These are phyloP conservation scores for Didymella arachidicola DNA, from an alignment of 2,329 filamentous ascomycete species.

Conservation along the genomic window DNA sequence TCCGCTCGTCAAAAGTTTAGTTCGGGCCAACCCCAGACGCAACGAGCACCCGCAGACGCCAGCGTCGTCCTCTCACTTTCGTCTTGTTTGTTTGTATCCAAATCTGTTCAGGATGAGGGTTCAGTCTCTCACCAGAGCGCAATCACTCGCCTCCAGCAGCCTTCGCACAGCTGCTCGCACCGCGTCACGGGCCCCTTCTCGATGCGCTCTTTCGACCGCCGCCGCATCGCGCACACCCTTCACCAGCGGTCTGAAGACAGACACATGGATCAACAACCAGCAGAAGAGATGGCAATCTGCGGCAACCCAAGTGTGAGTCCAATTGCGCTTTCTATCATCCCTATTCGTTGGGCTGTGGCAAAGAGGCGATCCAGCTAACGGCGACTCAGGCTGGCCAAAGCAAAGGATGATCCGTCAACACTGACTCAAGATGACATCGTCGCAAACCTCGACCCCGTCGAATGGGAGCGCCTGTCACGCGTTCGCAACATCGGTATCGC, in stretches of 20 bases:
- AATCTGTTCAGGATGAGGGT: conserved; percentile 43
- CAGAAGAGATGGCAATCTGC: conserved; percentile 50
- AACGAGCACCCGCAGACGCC: conserved; percentile 31
- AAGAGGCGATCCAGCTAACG: conserved; percentile 32
- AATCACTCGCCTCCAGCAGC: conserved; percentile 42
- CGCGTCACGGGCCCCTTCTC: conserved; percentile 34
- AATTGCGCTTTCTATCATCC: neutral
- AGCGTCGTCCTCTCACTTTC: conserved; percentile 38
- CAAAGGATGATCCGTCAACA: conserved; percentile 62
- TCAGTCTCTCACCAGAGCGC: conserved; percentile 45
- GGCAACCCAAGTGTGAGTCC: conserved; percentile 50
- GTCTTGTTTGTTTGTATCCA: conserved; percentile 22
- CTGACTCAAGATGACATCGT: conserved; percentile 73
- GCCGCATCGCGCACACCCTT: conserved; percentile 39
- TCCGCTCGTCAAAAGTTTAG: conserved; percentile 3
- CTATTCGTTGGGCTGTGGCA: neutral
- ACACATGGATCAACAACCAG: conserved; percentile 40
- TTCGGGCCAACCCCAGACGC: neutral
- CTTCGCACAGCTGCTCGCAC: conserved; percentile 41
- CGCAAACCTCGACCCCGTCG: conserved; percentile 79
- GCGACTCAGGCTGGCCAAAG: conserved; percentile 58
- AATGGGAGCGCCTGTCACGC: conserved; percentile 77
- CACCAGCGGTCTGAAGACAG: conserved; percentile 40
- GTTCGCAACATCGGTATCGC: conserved; percentile 99
- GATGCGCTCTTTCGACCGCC: conserved; percentile 46